phyloP scores from a whole-genome alignment of 164 flowering plant species.

The Nymphaea thermarum region DNA sequence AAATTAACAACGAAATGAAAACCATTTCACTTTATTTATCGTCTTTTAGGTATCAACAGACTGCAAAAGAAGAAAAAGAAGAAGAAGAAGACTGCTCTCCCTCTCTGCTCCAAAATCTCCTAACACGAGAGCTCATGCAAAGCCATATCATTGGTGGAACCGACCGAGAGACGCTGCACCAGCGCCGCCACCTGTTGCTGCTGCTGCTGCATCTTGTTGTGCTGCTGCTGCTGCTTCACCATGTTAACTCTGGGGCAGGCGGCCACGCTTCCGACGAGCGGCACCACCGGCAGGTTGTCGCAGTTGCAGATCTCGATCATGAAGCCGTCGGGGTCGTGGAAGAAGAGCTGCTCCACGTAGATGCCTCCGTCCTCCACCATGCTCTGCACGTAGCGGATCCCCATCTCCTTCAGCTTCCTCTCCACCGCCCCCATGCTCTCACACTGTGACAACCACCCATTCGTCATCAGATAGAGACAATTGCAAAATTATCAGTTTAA shows the following conservation, averaged over 20 bases:
- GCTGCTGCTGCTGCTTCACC: constrained; percentile 5
- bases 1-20: too few relatives aligned
- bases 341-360: constrained; percentile 62
- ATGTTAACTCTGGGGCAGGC: constrained; percentile 34
- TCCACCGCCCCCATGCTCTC: constrained; percentile 75
- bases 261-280: constrained; percentile 27
- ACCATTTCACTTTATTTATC: too few relatives aligned
- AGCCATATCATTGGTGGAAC: too few relatives aligned
- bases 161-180: constrained; percentile 7
- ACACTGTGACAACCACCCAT: constrained; percentile 27
- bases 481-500: too few relatives aligned
- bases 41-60: too few relatives aligned
- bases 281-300: constrained; percentile 63
- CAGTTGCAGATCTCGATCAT: constrained; percentile 94
- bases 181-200: constrained; percentile 13
- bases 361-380: constrained; percentile 65
- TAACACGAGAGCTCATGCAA: background rate
- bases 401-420: constrained; percentile 59
- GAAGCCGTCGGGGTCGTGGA: constrained; percentile 90
- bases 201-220: constrained; percentile 13
- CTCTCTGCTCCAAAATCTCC: too few relatives aligned
- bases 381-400: constrained; percentile 25
- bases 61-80: too few relatives aligned
- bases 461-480: too few relatives aligned
- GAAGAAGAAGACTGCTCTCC: too few relatives aligned